Base-by-base conservation (phyloP, 495 filamentous ascomycete species). In the Stereocaulon alpinum region DNA sequence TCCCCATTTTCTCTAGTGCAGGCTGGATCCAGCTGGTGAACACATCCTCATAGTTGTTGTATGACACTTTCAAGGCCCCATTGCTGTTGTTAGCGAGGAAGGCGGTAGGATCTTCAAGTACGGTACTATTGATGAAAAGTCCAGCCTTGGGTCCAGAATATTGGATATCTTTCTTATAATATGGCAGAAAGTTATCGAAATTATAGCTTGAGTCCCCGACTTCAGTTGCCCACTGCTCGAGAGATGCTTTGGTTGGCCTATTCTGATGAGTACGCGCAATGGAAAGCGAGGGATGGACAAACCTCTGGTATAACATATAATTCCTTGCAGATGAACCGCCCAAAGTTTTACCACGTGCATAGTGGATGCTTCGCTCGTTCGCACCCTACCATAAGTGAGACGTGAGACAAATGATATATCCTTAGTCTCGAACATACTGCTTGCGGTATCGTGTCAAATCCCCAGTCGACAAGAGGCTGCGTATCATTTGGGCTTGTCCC, bases 191-290 rank as follows among this genome's bases (percentile, higher is more conserved):
- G 5, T 74, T 70, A 14, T 80, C 73, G 40, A 74, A 86, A 6
- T 68, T 69, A 61, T 81, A 88, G 55, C 69, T 75, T 1, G 72
- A 37, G 63, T 86, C 83, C 48, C 76, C 74, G 4, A 84, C 79
- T 1, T 61, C 52, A 32, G 80, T 73, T 1, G 82, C 83, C 82
- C 82, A 86, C 63, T 71, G 65, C 14, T 81, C 66, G 59, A 75
- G 72, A 1, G 79, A 67, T 0, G 71, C 75, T 7, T 59, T 62
- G 1, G 73, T 77, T 59, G 74, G 71, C 70, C 30, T 34, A 34
- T 34, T 34, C 30, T 34, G 30, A 34, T 34, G 30, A 34, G 30
- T 34, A 34, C 4, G 30, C 30, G 30, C 30, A 34, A 34, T 34
- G 30, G 30, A 34, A 34, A 34, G 30, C 30, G 30, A 34, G 30